These are phyloP conservation scores for Lepidium aucheri DNA, from an alignment of 345 rosid species.

Conservation along the genomic window DNA sequence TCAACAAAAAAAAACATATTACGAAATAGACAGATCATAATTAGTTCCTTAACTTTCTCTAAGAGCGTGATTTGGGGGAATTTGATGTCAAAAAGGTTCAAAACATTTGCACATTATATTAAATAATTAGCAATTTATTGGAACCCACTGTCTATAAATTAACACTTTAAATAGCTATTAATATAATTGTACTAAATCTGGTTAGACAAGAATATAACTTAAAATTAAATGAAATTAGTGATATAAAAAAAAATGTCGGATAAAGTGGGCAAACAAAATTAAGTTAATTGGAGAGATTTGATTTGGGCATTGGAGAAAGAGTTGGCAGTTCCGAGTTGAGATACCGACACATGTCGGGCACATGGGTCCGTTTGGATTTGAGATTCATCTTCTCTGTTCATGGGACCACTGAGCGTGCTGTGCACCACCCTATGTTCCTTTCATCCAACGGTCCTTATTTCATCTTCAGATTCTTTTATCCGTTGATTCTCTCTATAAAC, in stretches of 20 bases:
- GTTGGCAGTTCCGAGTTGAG: slow-evolving; percentile 13
- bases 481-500: background rate
- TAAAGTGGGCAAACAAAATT: background rate
- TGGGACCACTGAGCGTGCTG: slow-evolving; percentile 45
- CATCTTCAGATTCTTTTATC: background rate
- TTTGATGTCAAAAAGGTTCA: slow-evolving; percentile 4
- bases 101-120: slow-evolving; percentile 2
- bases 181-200: too few species aligned
- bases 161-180: too few species aligned
- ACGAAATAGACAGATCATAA: background rate
- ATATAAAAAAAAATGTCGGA: slow-evolving; percentile 22
- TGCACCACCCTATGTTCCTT: slow-evolving; percentile 14
- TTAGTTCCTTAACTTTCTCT: slow-evolving; percentile 5
- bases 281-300: slow-evolving; percentile 19
- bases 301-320: slow-evolving; percentile 12
- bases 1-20: background rate
- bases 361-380: background rate
- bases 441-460: slow-evolving; percentile 19
- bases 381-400: background rate
- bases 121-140: background rate
- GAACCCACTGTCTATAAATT: background rate
- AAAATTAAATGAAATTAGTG: background rate
- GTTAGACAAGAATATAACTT: background rate
- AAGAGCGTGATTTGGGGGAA: slow-evolving; percentile 24
- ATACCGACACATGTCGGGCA: slow-evolving; percentile 26